A percentile compares a stretch with the other conserved stretches of the same genome.
Conservation (phyloP, 1,284 basidiomycete species). For the Earliella scabrosa region DNA sequence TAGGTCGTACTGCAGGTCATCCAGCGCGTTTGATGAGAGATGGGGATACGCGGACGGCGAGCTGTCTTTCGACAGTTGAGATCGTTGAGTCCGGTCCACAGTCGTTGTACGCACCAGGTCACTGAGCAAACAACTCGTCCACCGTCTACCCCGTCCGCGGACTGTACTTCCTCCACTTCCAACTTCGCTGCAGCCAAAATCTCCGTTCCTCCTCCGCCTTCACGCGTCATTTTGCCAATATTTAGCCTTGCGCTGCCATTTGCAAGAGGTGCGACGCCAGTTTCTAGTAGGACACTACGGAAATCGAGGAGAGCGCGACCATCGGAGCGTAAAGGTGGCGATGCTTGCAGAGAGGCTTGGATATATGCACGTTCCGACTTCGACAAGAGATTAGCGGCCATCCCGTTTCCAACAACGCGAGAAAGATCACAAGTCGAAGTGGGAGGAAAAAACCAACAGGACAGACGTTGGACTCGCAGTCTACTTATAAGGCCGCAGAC, state of each 20-base stretch:
- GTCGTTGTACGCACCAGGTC: constrained; percentile 63
- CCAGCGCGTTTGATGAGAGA: constrained; percentile 60
- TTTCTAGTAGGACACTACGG: constrained; percentile 71
- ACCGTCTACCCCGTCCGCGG: constrained; percentile 52
- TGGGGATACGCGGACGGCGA: constrained; percentile 79
- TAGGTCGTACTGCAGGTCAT: constrained; percentile 75
- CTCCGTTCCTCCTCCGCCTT: constrained; percentile 68
- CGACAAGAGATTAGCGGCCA: constrained; percentile 49
- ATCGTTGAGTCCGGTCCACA: background rate
- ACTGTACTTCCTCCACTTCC: constrained; percentile 65
- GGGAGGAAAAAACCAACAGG: too few relatives aligned
- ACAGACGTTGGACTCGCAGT: too few relatives aligned
- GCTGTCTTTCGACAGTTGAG: constrained; percentile 52
- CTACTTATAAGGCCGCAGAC: too few relatives aligned
- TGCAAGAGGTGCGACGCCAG: constrained; percentile 73
- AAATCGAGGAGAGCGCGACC: constrained; percentile 69
- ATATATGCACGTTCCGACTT: constrained; percentile 81
- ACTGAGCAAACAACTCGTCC: constrained; percentile 69
- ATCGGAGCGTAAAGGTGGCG: constrained; percentile 64
- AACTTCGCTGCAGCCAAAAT: constrained; percentile 73
- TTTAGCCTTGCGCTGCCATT: constrained; percentile 78
- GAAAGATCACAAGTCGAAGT: too few relatives aligned
- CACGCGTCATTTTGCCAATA: constrained; percentile 61
- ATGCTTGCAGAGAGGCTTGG: constrained; percentile 59
- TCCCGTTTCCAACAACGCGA: background rate